These are phyloP conservation scores for Butyriboletus loyo DNA, from an alignment of 768 basidiomycete species.

Conservation along the genomic window DNA sequence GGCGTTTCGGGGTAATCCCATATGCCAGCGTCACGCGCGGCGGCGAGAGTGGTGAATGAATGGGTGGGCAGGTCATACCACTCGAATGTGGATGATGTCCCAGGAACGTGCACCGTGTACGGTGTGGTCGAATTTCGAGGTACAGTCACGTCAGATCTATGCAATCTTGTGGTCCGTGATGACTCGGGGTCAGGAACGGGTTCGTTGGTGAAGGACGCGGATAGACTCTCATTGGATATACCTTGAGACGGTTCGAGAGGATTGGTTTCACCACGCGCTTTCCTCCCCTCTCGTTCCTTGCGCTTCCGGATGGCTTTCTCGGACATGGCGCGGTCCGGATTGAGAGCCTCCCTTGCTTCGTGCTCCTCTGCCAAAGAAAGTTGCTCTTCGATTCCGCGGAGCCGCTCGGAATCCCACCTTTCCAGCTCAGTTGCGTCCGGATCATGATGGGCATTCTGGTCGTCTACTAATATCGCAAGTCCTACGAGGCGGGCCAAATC, in stretches of 20 bases:
- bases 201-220: not conserved
- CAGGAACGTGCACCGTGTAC: constrained; percentile 65
- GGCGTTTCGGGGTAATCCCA: constrained; percentile 73
- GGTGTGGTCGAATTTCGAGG: constrained; percentile 14
- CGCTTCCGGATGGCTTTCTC: constrained; percentile 71
- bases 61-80: constrained; percentile 60
- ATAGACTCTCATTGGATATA: constrained; percentile 7
- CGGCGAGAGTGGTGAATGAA: constrained; percentile 53
- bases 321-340: constrained; percentile 43
- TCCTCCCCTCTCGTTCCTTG: constrained; percentile 58
- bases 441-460: constrained; percentile 52
- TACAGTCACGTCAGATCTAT: constrained; percentile 1
- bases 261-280: constrained; percentile 17
- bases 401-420: constrained; percentile 51
- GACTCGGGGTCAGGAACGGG: not conserved
- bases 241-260: constrained; percentile 1
- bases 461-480: constrained; percentile 74
- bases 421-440: constrained; percentile 48
- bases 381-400: constrained; percentile 47
- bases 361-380: constrained; percentile 48
- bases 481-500: constrained; percentile 40
- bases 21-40: constrained; percentile 63
- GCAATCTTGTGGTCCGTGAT: not conserved
- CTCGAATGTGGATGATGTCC: constrained; percentile 54
- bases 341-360: constrained; percentile 42